Evolutionary conservation across 768 basidiomycete species (phyloP).

Genomic region (Paxillus ammoniavirescens): DNA sequence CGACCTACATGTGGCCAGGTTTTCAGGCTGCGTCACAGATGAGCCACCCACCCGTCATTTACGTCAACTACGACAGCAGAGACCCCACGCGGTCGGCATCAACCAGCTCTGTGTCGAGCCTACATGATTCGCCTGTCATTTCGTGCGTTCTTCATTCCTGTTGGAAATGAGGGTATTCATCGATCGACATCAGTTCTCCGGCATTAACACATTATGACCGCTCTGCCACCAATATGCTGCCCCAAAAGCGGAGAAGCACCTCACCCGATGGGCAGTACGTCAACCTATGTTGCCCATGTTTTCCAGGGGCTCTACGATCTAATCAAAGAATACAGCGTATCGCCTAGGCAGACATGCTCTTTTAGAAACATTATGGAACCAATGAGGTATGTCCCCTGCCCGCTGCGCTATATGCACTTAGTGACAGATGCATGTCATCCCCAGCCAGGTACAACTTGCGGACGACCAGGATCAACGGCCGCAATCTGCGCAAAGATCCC

Average conservation of each 20-base stretch:
- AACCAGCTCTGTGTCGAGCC: conserved; percentile 28
- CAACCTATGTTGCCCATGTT: background rate
- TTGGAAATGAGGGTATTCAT: conserved; percentile 12
- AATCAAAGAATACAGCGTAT: conserved; percentile 14
- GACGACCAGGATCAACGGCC: conserved; percentile 18
- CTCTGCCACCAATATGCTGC: conserved; percentile 28
- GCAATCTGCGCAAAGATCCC: conserved; percentile 8
- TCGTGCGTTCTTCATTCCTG: conserved; percentile 27
- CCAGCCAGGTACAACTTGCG: conserved; percentile 22
- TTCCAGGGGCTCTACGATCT: conserved; percentile 5
- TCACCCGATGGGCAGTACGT: conserved; percentile 31
- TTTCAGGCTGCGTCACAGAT: conserved; percentile 45
- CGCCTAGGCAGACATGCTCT: conserved; percentile 13
- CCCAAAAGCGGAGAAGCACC: conserved; percentile 33
- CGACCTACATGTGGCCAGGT: conserved; percentile 48
- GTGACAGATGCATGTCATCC: conserved; percentile 6
- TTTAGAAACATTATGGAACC: conserved; percentile 21
- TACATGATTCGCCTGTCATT: conserved; percentile 27
- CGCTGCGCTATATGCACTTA: background rate
- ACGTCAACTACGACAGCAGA: conserved; percentile 36
- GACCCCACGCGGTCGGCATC: conserved; percentile 32
- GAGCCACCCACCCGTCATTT: conserved; percentile 38
- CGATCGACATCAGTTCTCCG: conserved; percentile 26
- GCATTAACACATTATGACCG: conserved; percentile 25
- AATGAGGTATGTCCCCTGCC: conserved; percentile 23